A percentile compares a stretch with the other conserved stretches of the same genome.
Evolutionary conservation across 1,139 yeast species (phyloP).

Genomic region (Sugiyamaella neomexicana): DNA sequence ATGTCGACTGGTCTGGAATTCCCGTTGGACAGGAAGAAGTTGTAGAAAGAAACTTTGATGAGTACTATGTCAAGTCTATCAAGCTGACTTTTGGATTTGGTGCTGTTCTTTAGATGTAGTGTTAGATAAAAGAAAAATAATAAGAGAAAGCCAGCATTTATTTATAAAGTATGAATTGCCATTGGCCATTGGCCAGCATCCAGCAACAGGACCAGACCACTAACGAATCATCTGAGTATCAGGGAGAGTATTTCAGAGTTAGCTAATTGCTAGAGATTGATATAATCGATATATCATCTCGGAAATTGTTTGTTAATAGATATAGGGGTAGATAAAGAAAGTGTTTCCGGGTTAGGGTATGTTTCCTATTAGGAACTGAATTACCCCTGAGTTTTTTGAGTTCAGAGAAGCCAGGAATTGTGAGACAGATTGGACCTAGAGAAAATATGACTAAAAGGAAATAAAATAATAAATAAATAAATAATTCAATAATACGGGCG

Average conservation of each 20-base stretch:
- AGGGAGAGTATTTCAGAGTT: too few relatives aligned
- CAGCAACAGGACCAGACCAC: too few relatives aligned
- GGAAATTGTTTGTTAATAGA: too few relatives aligned
- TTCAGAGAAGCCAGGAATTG: not conserved
- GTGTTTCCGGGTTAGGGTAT: not conserved
- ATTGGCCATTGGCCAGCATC: too few relatives aligned
- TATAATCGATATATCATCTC: too few relatives aligned
- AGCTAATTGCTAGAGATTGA: too few relatives aligned
- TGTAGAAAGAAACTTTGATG: slow-evolving; percentile 81
- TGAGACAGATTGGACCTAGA: too few relatives aligned
- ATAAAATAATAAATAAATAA: slow-evolving; percentile 11
- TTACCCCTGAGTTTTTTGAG: slow-evolving; percentile 1
- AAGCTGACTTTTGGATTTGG: slow-evolving; percentile 91
- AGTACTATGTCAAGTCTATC: slow-evolving; percentile 82
- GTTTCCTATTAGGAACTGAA: not conserved
- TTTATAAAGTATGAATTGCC: not conserved
- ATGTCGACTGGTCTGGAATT: slow-evolving; percentile 81
- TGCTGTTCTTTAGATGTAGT: slow-evolving; percentile 34
- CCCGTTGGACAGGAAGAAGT: slow-evolving; percentile 97
- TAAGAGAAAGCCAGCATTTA: not conserved
- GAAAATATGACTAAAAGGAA: too few relatives aligned
- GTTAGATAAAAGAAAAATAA: not conserved
- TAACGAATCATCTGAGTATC: too few relatives aligned
- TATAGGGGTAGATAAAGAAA: too few relatives aligned
- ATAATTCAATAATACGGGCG: slow-evolving; percentile 9